A percentile compares a stretch with the other conserved stretches of the same genome.
Evolutionary conservation across 2,329 filamentous ascomycete species (phyloP).

Genomic region (Beauveria australis): DNA sequence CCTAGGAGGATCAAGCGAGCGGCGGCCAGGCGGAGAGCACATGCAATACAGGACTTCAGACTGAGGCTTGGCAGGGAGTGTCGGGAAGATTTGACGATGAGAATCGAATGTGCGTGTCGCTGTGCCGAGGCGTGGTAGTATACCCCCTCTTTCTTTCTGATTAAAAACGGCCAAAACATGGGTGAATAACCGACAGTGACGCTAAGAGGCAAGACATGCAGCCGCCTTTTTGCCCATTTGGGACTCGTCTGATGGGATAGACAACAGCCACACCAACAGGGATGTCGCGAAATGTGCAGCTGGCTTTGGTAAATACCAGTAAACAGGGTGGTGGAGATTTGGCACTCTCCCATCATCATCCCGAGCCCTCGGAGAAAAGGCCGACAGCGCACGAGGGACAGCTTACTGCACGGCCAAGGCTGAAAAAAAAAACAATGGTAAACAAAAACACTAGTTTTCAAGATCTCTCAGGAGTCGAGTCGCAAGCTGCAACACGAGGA

Average conservation of each 20-base stretch:
- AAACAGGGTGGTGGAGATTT: neutral
- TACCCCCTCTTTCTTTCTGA: slow-evolving; percentile 8
- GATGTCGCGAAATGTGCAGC: neutral
- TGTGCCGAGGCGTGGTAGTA: slow-evolving; percentile 9
- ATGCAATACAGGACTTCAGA: slow-evolving; percentile 9
- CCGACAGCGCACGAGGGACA: neutral
- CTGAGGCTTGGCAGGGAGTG: slow-evolving; percentile 4
- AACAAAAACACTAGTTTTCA: neutral
- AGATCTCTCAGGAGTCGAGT: neutral
- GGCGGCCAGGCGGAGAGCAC: neutral
- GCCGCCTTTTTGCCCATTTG: slow-evolving; percentile 4
- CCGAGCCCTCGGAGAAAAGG: neutral
- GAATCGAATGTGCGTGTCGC: slow-evolving; percentile 1
- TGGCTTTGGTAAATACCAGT: neutral
- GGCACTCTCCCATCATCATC: neutral
- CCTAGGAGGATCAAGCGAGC: neutral
- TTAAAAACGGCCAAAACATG: slow-evolving; percentile 7
- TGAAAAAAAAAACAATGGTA: neutral
- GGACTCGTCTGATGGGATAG: slow-evolving; percentile 8
- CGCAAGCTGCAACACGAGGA: neutral
- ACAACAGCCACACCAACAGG: neutral
- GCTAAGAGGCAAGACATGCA: slow-evolving; percentile 6
- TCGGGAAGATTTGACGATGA: slow-evolving; percentile 7
- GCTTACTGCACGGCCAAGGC: neutral
- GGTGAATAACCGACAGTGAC: slow-evolving; percentile 1